Percentiles rank a stretch among this genome's conserved stretches.
Conservation (phyloP, 345 rosid species). For the Aurinia saxatilis region DNA sequence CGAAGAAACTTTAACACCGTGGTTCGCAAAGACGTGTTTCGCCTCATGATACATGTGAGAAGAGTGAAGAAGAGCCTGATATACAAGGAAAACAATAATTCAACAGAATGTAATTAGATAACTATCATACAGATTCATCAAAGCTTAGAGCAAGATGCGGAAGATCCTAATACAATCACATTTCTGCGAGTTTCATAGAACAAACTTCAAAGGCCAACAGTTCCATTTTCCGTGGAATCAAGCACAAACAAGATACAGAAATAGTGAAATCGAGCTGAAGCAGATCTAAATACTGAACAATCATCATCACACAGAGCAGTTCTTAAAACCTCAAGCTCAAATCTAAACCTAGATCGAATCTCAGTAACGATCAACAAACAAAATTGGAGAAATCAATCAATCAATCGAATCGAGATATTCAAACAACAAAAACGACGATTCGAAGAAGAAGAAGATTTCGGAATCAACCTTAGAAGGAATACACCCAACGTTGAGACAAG, state of each 20-base stretch:
- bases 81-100: neutral
- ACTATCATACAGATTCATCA: neutral
- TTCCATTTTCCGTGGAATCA: slow-evolving; percentile 2
- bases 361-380: neutral
- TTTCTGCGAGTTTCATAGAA: neutral
- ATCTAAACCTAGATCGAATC: slow-evolving; percentile 12
- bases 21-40: slow-evolving; percentile 67
- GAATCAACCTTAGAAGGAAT: slow-evolving; percentile 91
- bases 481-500: slow-evolving; percentile 99
- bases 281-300: slow-evolving; percentile 9
- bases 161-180: slow-evolving; percentile 1
- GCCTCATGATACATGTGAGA: slow-evolving; percentile 99
- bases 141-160: no score
- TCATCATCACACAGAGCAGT: slow-evolving; percentile 1
- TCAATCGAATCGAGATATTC: neutral
- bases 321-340: slow-evolving; percentile 4
- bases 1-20: slow-evolving; percentile 82
- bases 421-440: neutral
- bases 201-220: neutral
- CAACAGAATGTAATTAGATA: neutral
- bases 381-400: neutral
- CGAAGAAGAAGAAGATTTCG: neutral
- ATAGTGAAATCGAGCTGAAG: neutral
- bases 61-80: slow-evolving; percentile 96
- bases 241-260: neutral